Percentiles rank a stretch among this genome's conserved stretches.
These are phyloP conservation scores for Lecanicillium sp. DNA, from an alignment of 2,329 filamentous ascomycete genomes.

Conservation along the genomic window DNA sequence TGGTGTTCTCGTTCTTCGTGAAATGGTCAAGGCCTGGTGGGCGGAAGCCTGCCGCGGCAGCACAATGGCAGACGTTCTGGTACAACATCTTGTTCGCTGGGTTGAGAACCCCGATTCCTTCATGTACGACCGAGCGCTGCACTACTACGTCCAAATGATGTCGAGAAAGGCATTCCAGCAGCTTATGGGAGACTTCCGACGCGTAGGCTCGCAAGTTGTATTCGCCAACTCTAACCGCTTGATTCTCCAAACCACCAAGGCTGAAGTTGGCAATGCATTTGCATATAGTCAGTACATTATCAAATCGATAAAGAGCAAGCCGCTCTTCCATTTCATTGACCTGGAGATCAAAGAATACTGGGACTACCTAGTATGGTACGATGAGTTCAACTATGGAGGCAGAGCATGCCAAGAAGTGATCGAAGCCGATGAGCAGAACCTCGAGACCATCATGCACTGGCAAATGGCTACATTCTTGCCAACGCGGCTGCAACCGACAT, in stretches of 20 bases:
- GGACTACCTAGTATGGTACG: slow-evolving; percentile 98
- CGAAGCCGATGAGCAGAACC: slow-evolving; percentile 61
- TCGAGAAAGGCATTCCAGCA: slow-evolving; percentile 95
- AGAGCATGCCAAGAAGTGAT: slow-evolving; percentile 80
- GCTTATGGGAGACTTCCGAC: slow-evolving; percentile 91
- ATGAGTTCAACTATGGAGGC: slow-evolving; percentile 97
- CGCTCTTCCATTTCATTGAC: slow-evolving; percentile 94
- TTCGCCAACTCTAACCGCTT: slow-evolving; percentile 87
- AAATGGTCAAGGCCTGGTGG: slow-evolving; percentile 99
- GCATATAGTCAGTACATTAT: slow-evolving; percentile 97
- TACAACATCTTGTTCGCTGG: slow-evolving; percentile 96
- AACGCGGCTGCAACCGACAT: slow-evolving; percentile 67
- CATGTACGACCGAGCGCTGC: slow-evolving; percentile 86
- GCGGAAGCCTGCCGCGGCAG: slow-evolving; percentile 83
- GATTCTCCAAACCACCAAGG: slow-evolving; percentile 90
- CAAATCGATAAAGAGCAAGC: slow-evolving; percentile 92
- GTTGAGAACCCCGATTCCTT: slow-evolving; percentile 89
- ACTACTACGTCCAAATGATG: slow-evolving; percentile 99
- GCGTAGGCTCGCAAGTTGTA: slow-evolving; percentile 91
- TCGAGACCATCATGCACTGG: slow-evolving; percentile 97
- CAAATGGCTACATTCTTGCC: slow-evolving; percentile 90
- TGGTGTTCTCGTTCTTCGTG: slow-evolving; percentile 79
- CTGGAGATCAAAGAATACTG: slow-evolving; percentile 98
- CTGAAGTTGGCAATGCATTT: slow-evolving; percentile 91
- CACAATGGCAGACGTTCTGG: slow-evolving; percentile 94